These are phyloP conservation scores for Artemisia annua DNA, from an alignment of 129 eudicot genomes.

Conservation along the genomic window DNA sequence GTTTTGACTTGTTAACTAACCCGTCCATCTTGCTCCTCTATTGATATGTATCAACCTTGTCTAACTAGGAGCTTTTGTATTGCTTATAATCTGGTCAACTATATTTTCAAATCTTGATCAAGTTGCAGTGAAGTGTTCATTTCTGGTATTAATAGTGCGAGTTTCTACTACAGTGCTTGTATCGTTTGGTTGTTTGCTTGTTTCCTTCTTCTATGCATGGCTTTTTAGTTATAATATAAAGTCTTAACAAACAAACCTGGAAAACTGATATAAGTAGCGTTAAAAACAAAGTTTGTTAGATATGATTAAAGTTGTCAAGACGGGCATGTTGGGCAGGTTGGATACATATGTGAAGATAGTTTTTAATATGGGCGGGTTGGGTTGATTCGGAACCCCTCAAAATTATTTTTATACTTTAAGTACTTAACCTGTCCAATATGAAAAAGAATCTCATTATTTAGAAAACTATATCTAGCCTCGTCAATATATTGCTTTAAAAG, in stretches of 20 bases:
- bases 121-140: not conserved
- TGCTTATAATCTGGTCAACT: not conserved
- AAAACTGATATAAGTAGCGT: not conserved
- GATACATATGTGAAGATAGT: not conserved
- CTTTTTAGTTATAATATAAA: not conserved
- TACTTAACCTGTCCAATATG: no score
- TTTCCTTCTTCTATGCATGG: not conserved
- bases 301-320: not conserved
- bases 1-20: no score
- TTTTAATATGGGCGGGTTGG: not conserved
- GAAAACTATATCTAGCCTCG: no score
- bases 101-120: conserved; percentile 10
- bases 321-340: no score
- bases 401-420: no score
- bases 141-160: not conserved
- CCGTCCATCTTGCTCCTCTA: no score
- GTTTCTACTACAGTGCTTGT: not conserved
- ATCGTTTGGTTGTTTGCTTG: not conserved
- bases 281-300: not conserved
- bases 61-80: not conserved
- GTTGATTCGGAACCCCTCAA: no score
- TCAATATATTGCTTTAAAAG: no score
- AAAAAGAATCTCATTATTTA: no score
- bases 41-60: not conserved
- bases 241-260: conserved; percentile 9